phyloP scores from a whole-genome alignment of 176 grass and related monocot species.

The Aegilops sharonensis region DNA sequence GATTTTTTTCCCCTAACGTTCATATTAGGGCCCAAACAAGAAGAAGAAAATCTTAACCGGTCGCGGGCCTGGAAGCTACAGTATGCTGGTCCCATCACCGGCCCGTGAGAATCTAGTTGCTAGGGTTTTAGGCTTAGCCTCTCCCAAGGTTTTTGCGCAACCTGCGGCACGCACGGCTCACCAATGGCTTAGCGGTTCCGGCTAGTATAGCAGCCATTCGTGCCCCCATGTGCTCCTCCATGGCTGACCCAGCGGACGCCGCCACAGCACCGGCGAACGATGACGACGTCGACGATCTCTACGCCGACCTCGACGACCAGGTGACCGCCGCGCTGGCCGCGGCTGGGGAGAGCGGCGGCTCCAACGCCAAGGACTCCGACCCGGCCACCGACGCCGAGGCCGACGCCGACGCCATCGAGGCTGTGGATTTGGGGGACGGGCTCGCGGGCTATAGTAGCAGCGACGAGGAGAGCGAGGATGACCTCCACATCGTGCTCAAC shows the following conservation, averaged over 20 bases:
- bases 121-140: constrained; percentile 24
- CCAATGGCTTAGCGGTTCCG: constrained; percentile 33
- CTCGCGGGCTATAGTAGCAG: constrained; percentile 36
- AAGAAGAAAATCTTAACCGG: not conserved
- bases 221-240: not conserved
- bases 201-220: not conserved
- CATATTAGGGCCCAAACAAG: not conserved
- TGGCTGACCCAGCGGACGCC: constrained; percentile 21
- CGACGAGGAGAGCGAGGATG: constrained; percentile 73
- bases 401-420: constrained; percentile 31
- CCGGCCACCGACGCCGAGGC: constrained; percentile 18
- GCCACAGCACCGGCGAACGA: not conserved
- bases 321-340: constrained; percentile 44
- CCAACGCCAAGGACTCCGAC: constrained; percentile 52
- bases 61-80: not conserved
- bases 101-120: not conserved
- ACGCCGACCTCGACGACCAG: constrained; percentile 70
- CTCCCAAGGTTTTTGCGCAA: constrained; percentile 42
- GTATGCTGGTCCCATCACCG: not conserved
- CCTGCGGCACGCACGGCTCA: constrained; percentile 10
- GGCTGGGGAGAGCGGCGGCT: constrained; percentile 40
- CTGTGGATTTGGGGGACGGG: constrained; percentile 53
- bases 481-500: constrained; percentile 73
- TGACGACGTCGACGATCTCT: constrained; percentile 66
- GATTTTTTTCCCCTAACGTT: not conserved